Evolutionary conservation across 2,329 filamentous ascomycete genomes (phyloP).

Genomic region (Colletotrichum somersetense): DNA sequence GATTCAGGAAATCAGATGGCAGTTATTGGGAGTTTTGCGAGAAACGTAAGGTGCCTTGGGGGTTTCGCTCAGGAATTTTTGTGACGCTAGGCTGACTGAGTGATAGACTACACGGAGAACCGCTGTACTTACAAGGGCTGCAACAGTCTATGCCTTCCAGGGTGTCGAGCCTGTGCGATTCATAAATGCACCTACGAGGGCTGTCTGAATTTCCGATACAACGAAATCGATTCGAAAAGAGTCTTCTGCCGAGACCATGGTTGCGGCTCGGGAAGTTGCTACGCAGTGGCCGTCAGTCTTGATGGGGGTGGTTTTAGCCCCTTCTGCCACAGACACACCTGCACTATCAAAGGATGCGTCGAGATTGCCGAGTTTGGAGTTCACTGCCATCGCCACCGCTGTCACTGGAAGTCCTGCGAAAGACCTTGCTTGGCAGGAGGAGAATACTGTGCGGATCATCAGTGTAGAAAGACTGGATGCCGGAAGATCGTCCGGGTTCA

Average conservation of each 20-base stretch:
- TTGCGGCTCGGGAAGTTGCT: conserved; percentile 23
- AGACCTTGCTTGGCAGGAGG: conserved; percentile 8
- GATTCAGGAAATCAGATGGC: neutral
- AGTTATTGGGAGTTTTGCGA: conserved; percentile 32
- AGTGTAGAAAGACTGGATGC: conserved; percentile 30
- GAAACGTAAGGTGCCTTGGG: conserved; percentile 4
- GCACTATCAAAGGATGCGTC: conserved; percentile 22
- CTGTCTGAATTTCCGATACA: conserved; percentile 30
- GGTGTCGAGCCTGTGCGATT: neutral
- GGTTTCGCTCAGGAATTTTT: fast-evolving
- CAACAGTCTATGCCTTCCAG: neutral
- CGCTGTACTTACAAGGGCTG: conserved; percentile 31
- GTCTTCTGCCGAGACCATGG: conserved; percentile 36
- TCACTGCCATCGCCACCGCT: conserved; percentile 27
- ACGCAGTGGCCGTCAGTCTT: conserved; percentile 25
- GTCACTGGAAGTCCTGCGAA: conserved; percentile 29
- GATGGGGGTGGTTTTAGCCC: conserved; percentile 16
- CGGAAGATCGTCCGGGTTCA: conserved; percentile 5
- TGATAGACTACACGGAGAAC: conserved; percentile 19
- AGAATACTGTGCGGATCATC: conserved; percentile 30
- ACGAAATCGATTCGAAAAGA: conserved; percentile 20
- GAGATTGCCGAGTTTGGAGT: conserved; percentile 20
- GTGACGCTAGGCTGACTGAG: neutral
- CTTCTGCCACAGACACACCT: conserved; percentile 37
- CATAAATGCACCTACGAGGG: conserved; percentile 39